These are phyloP conservation scores for Lophiotrema nucula DNA, from an alignment of 495 filamentous ascomycete genomes.

Conservation along the genomic window DNA sequence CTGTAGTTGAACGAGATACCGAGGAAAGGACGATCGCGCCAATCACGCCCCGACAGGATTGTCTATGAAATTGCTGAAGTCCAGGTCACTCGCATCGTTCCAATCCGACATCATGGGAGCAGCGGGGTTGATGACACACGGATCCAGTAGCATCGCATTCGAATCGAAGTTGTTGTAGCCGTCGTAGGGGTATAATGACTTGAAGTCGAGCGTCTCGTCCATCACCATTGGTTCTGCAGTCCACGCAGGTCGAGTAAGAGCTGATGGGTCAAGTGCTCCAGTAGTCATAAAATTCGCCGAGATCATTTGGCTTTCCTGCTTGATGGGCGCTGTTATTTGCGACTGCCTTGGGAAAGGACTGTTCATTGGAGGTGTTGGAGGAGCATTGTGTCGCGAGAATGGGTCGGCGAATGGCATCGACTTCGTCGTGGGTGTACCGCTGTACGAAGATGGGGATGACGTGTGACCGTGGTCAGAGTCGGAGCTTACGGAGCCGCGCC, in stretches of 20 bases:
- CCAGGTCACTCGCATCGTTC: constrained; percentile 30
- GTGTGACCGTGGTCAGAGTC: constrained; percentile 52
- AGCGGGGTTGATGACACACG: constrained; percentile 6
- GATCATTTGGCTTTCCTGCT: constrained; percentile 19
- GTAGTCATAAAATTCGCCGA: constrained; percentile 27
- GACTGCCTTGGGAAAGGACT: constrained; percentile 35
- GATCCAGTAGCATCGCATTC: constrained; percentile 27
- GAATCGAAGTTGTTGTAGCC: constrained; percentile 27
- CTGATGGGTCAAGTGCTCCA: constrained; percentile 25
- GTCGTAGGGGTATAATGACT: constrained; percentile 26
- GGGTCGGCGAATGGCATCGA: constrained; percentile 22
- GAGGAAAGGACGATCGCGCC: not conserved
- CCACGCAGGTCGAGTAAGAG: constrained; percentile 19
- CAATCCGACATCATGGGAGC: constrained; percentile 29
- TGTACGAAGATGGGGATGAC: constrained; percentile 23
- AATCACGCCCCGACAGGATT: constrained; percentile 29
- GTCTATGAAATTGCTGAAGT: constrained; percentile 36
- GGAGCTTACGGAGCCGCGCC: constrained; percentile 56
- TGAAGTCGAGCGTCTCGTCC: constrained; percentile 32
- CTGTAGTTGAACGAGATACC: constrained; percentile 3
- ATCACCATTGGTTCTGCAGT: constrained; percentile 26
- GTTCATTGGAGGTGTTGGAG: constrained; percentile 37
- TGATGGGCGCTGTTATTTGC: constrained; percentile 20
- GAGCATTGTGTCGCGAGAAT: constrained; percentile 29
- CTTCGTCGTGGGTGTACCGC: constrained; percentile 25